phyloP scores from a whole-genome alignment of 2,329 filamentous ascomycete genomes.

The Scopulariopsis brevicaulis region DNA sequence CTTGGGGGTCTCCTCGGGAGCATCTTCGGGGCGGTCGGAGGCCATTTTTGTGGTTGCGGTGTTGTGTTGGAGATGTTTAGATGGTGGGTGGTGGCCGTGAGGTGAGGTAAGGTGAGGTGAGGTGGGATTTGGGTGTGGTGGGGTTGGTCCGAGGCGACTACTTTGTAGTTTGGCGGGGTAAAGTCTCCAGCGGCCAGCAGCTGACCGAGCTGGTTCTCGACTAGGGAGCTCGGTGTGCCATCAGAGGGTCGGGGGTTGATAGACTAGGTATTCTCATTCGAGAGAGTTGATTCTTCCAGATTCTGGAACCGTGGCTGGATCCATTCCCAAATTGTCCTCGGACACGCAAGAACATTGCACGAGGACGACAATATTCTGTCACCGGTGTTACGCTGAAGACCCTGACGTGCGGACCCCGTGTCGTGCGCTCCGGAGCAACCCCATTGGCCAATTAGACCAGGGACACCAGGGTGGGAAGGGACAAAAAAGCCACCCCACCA shows the following conservation, averaged over 20 bases:
- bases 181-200: not conserved
- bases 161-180: not conserved
- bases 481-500: not conserved
- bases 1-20: constrained; percentile 46
- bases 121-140: not conserved
- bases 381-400: not conserved
- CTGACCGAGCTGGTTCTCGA: not conserved
- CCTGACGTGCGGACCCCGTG: not conserved
- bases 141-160: not conserved
- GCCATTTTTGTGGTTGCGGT: constrained; percentile 36
- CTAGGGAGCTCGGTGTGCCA: no score
- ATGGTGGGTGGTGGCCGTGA: not conserved
- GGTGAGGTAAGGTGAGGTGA: not conserved
- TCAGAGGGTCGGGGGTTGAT: no score
- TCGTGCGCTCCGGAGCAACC: not conserved
- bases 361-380: not conserved
- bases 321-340: no score
- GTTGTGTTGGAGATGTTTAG: not conserved
- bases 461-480: not conserved
- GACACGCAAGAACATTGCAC: no score
- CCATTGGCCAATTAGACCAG: not conserved
- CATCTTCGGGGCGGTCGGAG: constrained; percentile 47
- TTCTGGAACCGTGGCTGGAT: no score
- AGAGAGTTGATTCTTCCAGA: no score
- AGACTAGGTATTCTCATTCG: no score